Evolutionary conservation across 768 basidiomycete species (phyloP).

Genomic region (Mycena polygramma): DNA sequence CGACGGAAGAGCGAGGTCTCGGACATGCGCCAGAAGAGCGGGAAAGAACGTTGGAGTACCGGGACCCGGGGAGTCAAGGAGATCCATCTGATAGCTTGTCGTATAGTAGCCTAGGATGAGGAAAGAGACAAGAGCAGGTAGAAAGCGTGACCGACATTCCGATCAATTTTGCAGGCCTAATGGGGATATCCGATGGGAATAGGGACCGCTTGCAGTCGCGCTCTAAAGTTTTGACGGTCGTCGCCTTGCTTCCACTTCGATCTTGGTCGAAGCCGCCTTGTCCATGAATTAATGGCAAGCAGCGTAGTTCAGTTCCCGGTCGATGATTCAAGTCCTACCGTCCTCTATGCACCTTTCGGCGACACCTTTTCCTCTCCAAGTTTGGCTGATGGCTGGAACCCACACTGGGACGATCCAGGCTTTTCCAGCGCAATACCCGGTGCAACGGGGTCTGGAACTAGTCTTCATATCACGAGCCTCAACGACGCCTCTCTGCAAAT

Average conservation of each 20-base stretch:
- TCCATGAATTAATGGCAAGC: constrained; percentile 49
- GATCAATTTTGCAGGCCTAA: background rate
- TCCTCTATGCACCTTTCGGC: constrained; percentile 71
- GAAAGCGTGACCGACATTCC: no score
- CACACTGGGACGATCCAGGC: constrained; percentile 67
- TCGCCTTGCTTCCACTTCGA: background rate
- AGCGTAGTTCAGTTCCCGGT: constrained; percentile 57
- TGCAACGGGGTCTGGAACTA: constrained; percentile 65
- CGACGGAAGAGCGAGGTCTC: constrained; percentile 50
- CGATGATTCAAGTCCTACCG: constrained; percentile 75
- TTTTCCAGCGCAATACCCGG: constrained; percentile 55
- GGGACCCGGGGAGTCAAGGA: constrained; percentile 42
- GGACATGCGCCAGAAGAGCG: constrained; percentile 61
- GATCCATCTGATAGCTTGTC: background rate
- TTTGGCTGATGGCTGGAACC: constrained; percentile 75
- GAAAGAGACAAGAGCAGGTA: no score
- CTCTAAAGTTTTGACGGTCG: background rate
- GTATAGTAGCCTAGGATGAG: no score
- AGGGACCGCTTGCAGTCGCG: background rate
- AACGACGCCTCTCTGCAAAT: constrained; percentile 70
- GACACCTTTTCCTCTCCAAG: constrained; percentile 67
- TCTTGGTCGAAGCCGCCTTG: background rate
- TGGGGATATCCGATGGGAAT: background rate
- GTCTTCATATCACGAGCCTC: constrained; percentile 71
- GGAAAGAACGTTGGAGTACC: constrained; percentile 66